Base-by-base conservation (phyloP, 2,329 filamentous ascomycete species). In the Chaetomium sp. region DNA sequence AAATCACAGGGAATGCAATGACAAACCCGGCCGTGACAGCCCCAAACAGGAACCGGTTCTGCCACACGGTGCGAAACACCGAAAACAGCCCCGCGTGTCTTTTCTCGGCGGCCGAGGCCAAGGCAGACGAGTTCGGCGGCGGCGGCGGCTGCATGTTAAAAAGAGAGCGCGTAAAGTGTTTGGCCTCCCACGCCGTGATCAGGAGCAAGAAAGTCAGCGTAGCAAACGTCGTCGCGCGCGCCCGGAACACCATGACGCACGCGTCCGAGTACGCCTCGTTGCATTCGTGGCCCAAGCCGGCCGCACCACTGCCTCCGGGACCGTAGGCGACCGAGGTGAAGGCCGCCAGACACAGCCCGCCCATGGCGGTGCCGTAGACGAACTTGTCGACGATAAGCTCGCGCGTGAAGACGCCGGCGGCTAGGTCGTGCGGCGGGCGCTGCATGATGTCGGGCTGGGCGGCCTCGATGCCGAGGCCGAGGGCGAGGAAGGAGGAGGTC, bases 181-280 rank as follows among this genome's bases (percentile, higher is more conserved):
- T 84, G 65, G 87, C 84, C 70, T 89, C 85, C 86, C 86, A 89
- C 0, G 86, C 84, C 0, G 86, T 83, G 54, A 88, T 78, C 6
- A 89, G 74, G 5, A 87, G 75, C 48, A 84, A 74, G 73, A 86
- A 88, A 43, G 83, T 87, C 43, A 89, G 69, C 6, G 82, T 85
- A 0, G 85, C 82, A 66, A 87, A 89, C 4, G 83, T 85, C 0
- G 86, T 83, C 0, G 85, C 85, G 10, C 86, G 78, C 0, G 85
- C 85, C 14, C 79, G 77, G 71, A 82, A 87, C 2, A 86, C 78
- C 3, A 73, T 68, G n/a, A 73, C 72, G 67, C 85, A 88, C 2
- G 68, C 69, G 0, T 67, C 61, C 33, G 74, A 74, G 59, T 73
- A 79, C 19, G 69, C 70, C 42, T 80, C 75, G 63, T 88, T 88